Evolutionary conservation across 805 yeast species (phyloP), one percentile per base, ranked within the genome.

Genomic region (Vanderwaltozyma verrucispora): DNA sequence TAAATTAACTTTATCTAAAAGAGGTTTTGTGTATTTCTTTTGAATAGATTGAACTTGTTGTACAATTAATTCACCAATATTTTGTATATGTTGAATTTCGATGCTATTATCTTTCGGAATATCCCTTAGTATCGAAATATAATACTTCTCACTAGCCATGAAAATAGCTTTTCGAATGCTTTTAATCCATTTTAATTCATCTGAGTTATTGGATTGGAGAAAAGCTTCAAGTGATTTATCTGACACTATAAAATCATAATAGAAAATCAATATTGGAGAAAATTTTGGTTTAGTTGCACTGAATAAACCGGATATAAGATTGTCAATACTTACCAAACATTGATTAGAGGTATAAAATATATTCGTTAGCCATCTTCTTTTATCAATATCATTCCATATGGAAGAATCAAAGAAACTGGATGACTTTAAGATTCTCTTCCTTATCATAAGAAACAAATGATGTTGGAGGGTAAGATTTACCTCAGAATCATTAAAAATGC

Each of bases 71-170:
- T 76, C 77, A 0, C 79, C 74, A 4, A 79, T 64, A 30, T 74
- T 69, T 32, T 73, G 65, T 2, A 81, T 65, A 56, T 80, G 80
- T 19, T 66, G 49, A 2, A 78, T 59, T 28, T 67, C 72, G 7
- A 80, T 53, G 0, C 76, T 63, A 29, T 66, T 63, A 49, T 72
- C 75, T 20, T 80, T 62, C 0, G 94, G 92, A n/a, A 82, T 61
- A 6, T 58, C 57, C 3, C 67, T 62, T 16, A 73, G 51, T 7
- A 69, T 43, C 2, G 60, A 54, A 25, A 67, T 64, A 41, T 73
- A 72, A 42, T 65, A 67, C 10, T 48, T 46, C 39, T 68, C 74
- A 5, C 74, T 67, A 0, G 71, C 62, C 2, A 56, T 51, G 21
- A 62, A 51, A 6, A 73, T 47, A 0, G 63, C 46, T 29, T 54